phyloP scores from a whole-genome alignment of 2,329 filamentous ascomycete genomes.

The Dichotomopilus funicola region DNA sequence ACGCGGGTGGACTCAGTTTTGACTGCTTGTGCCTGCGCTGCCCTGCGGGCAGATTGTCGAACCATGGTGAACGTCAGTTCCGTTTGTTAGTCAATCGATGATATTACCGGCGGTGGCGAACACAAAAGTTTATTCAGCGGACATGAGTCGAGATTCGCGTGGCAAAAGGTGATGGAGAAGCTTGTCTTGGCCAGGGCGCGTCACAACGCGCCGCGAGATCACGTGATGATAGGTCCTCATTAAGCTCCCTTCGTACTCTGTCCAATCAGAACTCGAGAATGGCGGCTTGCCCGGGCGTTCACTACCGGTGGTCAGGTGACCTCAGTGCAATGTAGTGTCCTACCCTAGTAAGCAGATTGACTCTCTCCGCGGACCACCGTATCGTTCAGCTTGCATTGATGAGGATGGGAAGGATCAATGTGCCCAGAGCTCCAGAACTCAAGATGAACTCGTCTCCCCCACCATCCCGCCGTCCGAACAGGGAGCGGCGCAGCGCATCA shows the following conservation, averaged over 20 bases:
- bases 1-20: slow-evolving; percentile 10
- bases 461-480: too few species aligned
- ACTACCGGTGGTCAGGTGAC: too few species aligned
- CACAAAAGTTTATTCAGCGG: not conserved
- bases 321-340: too few species aligned
- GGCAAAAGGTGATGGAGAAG: not conserved
- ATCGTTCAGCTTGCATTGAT: too few species aligned
- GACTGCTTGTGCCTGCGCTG: slow-evolving; percentile 6
- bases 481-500: too few species aligned
- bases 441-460: too few species aligned
- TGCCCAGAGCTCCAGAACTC: too few species aligned
- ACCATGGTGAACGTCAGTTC: slow-evolving; percentile 8
- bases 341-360: too few species aligned
- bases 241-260: not conserved
- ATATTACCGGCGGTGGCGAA: not conserved
- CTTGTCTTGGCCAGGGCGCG: not conserved
- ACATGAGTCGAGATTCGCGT: not conserved
- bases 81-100: not conserved
- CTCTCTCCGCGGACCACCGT: too few species aligned
- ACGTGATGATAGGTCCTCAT: slow-evolving; percentile 6
- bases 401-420: too few species aligned
- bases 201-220: slow-evolving; percentile 14
- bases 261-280: not conserved
- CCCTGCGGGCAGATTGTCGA: slow-evolving; percentile 13
- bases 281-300: too few species aligned